Base-by-base conservation (phyloP, 1,139 yeast species). In the Debaryomyces robertsiae region DNA sequence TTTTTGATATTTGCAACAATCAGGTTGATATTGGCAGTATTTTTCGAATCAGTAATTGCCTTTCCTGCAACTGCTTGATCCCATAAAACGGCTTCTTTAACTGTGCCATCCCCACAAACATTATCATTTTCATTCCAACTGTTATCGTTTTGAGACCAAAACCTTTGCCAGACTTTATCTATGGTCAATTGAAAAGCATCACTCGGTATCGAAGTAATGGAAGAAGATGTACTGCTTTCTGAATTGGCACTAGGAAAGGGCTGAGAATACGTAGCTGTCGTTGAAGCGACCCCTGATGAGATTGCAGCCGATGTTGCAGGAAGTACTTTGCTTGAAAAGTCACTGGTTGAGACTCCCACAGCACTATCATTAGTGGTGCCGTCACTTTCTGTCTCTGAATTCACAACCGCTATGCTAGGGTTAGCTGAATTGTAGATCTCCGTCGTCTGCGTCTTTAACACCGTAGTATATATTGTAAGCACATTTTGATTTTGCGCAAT, bases 21-120 rank as follows among this genome's bases (percentile, higher is more conserved):
- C 17, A 44, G 36, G 9, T 42, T 39, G 6, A 57, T 41, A 23
- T 46, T 47, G 4, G 41, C 36, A 4, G 33, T 18, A 24, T 53
- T 48, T 9, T 44, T 47, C 2, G 54, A 40, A 35, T 53, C 41
- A 3, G 52, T 45, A 37, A 57, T 44, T 6, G 59, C 63, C 30
- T 52, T 51, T 7, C 64, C 65, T 22, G 59, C 56, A 2, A 61
- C 63, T 1, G 65, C 66, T 36, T 54, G 59, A 30, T 51, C 53
- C 67, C 67, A 61, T 4, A 57, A 54, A 1, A 51, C 58, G 0
- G 61, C 54, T 3, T 37, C 35, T 2, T 32, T 13, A 13, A 35
- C 36, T 3, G 40, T 11, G 7, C 18, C 29, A 25, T 27, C 22
- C 13, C 40, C 45, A 39, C 63, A 60, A 7, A 31, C 34, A 14